Conservation (phyloP, 257 asterid species). For the Solanum chiquidenum region DNA sequence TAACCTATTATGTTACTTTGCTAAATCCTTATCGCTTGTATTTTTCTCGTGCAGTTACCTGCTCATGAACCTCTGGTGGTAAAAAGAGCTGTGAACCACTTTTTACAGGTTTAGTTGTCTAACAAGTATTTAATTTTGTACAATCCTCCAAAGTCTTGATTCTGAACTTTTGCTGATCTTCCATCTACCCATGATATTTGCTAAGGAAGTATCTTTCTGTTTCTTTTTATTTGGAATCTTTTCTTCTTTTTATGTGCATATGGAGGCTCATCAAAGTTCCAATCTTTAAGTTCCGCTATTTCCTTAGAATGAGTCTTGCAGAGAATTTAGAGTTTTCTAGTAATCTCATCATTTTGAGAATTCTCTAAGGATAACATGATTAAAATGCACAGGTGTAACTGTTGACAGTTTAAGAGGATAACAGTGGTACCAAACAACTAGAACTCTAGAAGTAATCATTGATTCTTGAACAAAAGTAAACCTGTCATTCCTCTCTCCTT, state of each 20-base stretch:
- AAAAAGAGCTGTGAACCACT: conserved; percentile 76
- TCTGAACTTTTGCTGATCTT: not conserved
- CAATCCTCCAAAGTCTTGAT: not conserved
- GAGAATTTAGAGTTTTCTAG: not conserved
- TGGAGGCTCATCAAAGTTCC: not conserved
- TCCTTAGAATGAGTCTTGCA: not conserved
- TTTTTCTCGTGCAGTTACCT: conserved; percentile 49
- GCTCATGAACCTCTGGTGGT: conserved; percentile 84
- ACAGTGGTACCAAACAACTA: not conserved
- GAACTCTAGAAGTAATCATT: not conserved
- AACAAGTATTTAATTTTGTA: not conserved
- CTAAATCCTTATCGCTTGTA: not conserved
- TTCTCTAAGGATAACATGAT: not conserved
- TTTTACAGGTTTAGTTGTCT: conserved; percentile 53
- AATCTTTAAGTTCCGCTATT: not conserved
- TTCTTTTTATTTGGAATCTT: not conserved
- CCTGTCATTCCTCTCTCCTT: not conserved
- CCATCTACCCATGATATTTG: not conserved
- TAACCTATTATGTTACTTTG: not conserved
- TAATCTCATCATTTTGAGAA: not conserved
- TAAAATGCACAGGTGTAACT: not conserved
- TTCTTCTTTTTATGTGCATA: not conserved
- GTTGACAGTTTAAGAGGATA: not conserved
- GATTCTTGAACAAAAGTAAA: not conserved
- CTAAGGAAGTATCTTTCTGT: not conserved